A percentile compares a stretch with the other conserved stretches of the same genome.
phyloP scores from a whole-genome alignment of 2,329 filamentous ascomycete genomes.

The Aspergillus transmontanensis region DNA sequence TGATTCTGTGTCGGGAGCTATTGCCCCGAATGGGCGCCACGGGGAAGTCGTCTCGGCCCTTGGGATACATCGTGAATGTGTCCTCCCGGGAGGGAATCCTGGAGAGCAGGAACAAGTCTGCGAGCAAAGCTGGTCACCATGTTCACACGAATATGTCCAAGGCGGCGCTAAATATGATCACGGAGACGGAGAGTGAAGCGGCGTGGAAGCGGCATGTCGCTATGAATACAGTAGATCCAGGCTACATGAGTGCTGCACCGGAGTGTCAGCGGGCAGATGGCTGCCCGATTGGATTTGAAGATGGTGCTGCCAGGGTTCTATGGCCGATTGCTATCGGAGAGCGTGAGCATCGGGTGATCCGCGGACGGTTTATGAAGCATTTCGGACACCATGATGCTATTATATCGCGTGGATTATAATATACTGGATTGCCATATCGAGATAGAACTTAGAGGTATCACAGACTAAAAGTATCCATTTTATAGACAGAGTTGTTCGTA shows the following conservation, averaged over 20 bases:
- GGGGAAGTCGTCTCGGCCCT: not conserved
- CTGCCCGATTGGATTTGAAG: conserved; percentile 42
- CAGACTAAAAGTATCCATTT: not conserved
- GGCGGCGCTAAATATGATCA: conserved; percentile 46
- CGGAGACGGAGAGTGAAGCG: conserved; percentile 37
- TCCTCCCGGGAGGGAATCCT: conserved; percentile 43
- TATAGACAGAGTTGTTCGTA: not conserved
- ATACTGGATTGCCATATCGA: too few species aligned
- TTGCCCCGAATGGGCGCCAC: conserved; percentile 31
- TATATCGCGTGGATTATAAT: not conserved
- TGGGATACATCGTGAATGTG: conserved; percentile 33
- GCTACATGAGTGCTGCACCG: conserved; percentile 42
- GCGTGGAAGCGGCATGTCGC: conserved; percentile 37
- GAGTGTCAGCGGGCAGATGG: conserved; percentile 31
- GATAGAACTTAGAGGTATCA: not conserved
- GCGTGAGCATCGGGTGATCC: conserved; percentile 15
- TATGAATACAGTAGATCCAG: conserved; percentile 45
- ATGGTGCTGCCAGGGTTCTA: conserved; percentile 40
- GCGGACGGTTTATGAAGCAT: conserved; percentile 28
- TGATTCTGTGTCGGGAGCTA: conserved; percentile 43
- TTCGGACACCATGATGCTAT: conserved; percentile 14
- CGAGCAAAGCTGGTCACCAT: conserved; percentile 35
- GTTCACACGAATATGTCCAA: conserved; percentile 48
- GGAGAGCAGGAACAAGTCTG: conserved; percentile 22
- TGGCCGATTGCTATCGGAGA: conserved; percentile 37